These are phyloP conservation scores for Colletotrichum sp. DNA, from an alignment of 2,329 filamentous ascomycete species.

Conservation along the genomic window DNA sequence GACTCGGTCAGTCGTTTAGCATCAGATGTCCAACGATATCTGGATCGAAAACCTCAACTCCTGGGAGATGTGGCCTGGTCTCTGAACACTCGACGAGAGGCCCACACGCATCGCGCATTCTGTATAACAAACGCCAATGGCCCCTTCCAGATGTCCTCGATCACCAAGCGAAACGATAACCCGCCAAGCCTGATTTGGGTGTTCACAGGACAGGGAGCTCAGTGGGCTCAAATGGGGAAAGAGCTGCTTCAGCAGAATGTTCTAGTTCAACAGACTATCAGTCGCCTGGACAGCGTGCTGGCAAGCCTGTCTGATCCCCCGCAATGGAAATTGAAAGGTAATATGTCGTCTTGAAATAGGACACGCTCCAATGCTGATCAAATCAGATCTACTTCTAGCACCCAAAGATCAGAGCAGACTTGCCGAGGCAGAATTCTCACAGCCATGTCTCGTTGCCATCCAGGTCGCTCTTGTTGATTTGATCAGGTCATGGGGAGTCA, in stretches of 20 bases:
- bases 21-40: neutral
- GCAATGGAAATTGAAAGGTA: conserved; percentile 20
- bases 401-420: neutral
- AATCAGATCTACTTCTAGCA: conserved; percentile 4
- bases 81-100: conserved; percentile 19
- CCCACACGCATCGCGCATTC: conserved; percentile 20
- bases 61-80: conserved; percentile 23
- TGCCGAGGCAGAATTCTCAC: conserved; percentile 42
- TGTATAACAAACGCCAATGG: neutral
- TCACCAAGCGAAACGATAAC: neutral
- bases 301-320: neutral
- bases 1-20: neutral
- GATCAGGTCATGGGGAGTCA: conserved; percentile 32
- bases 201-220: conserved; percentile 24
- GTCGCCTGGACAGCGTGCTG: conserved; percentile 12
- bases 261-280: conserved; percentile 11
- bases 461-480: conserved; percentile 52
- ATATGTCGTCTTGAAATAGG: neutral
- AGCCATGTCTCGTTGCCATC: conserved; percentile 49
- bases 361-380: neutral
- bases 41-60: neutral
- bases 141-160: conserved; percentile 12
- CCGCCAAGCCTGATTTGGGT: conserved; percentile 6
- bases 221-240: conserved; percentile 22
- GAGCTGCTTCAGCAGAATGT: conserved; percentile 11